Evolutionary conservation across 2,329 filamentous ascomycete genomes (phyloP).

Genomic region (Alternaria panax): DNA sequence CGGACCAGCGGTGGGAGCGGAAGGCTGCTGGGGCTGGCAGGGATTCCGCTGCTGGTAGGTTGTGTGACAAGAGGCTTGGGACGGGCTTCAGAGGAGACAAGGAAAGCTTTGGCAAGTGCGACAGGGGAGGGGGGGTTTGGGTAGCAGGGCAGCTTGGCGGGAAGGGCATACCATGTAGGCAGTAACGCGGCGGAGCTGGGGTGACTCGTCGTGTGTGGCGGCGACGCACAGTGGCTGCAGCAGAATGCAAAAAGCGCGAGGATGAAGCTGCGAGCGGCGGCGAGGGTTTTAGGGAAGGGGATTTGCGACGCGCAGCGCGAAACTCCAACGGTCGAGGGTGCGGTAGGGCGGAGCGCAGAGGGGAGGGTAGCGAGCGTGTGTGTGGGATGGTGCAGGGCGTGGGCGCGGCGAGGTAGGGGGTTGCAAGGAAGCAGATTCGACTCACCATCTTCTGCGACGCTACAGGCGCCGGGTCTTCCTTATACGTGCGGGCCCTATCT

Average conservation of each 20-base stretch:
- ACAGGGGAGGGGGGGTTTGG: slow-evolving; percentile 39
- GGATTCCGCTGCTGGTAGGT: slow-evolving; percentile 41
- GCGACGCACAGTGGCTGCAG: slow-evolving; percentile 50
- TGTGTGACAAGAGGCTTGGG: slow-evolving; percentile 41
- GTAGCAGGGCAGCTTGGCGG: slow-evolving; percentile 48
- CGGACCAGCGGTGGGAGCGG: slow-evolving; percentile 40
- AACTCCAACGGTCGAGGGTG: slow-evolving; percentile 44
- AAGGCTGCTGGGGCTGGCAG: slow-evolving; percentile 35
- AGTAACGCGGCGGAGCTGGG: slow-evolving; percentile 46
- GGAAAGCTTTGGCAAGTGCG: slow-evolving; percentile 35
- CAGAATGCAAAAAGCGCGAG: slow-evolving; percentile 49
- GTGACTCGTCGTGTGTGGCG: slow-evolving; percentile 40
- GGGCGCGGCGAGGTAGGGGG: slow-evolving; percentile 18
- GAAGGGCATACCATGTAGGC: slow-evolving; percentile 55
- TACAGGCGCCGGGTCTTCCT: slow-evolving; percentile 55
- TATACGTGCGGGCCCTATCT: slow-evolving; percentile 54
- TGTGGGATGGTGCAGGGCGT: slow-evolving; percentile 16
- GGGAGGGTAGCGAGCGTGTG: slow-evolving; percentile 33
- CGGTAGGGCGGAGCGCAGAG: slow-evolving; percentile 23
- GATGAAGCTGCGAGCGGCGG: slow-evolving; percentile 39
- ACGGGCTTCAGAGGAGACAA: slow-evolving; percentile 31
- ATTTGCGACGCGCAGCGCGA: slow-evolving; percentile 29
- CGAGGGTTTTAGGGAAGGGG: slow-evolving; percentile 34
- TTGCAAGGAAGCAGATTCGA: slow-evolving; percentile 49
- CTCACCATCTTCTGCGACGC: slow-evolving; percentile 54